Percentiles rank a stretch among this genome's conserved stretches.
Evolutionary conservation across 2,329 filamentous ascomycete species (phyloP).

Genomic region (Xylaria sp.): DNA sequence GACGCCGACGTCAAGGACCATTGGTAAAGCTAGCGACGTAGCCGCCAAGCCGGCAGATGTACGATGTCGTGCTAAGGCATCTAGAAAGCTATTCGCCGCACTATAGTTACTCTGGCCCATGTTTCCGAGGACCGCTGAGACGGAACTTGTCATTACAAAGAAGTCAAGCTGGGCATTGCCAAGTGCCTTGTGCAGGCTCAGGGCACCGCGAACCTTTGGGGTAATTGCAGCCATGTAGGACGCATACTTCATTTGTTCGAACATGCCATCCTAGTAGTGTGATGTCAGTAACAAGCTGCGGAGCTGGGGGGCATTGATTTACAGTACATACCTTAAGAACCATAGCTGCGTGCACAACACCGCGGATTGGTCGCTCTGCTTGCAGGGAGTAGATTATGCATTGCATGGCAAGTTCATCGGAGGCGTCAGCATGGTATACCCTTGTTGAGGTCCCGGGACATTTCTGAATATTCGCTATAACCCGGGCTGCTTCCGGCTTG

Average conservation of each 20-base stretch:
- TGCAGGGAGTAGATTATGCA: slow-evolving; percentile 28
- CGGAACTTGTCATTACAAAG: slow-evolving; percentile 44
- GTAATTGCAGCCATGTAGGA: slow-evolving; percentile 23
- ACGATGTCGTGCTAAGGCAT: slow-evolving; percentile 38
- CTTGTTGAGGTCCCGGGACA: slow-evolving; percentile 19
- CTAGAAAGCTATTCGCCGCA: slow-evolving; percentile 42
- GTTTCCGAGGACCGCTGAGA: slow-evolving; percentile 41
- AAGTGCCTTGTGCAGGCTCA: slow-evolving; percentile 37
- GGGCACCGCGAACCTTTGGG: slow-evolving; percentile 40
- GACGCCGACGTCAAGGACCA: slow-evolving; percentile 41
- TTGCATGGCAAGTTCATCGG: slow-evolving; percentile 24
- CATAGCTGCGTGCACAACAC: slow-evolving; percentile 47
- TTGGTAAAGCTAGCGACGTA: slow-evolving; percentile 38
- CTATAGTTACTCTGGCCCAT: slow-evolving; percentile 42
- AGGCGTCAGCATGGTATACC: slow-evolving; percentile 31
- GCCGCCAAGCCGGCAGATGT: slow-evolving; percentile 18
- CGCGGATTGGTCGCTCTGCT: slow-evolving; percentile 39
- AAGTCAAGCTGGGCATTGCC: slow-evolving; percentile 39
- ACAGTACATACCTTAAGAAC: slow-evolving; percentile 34
- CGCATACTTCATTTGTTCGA: slow-evolving; percentile 36
- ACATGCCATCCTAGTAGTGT: slow-evolving; percentile 33
- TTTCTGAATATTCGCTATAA: slow-evolving; percentile 25
- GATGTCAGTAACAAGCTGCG: slow-evolving; percentile 14
- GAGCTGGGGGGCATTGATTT: neutral
- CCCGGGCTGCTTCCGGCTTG: slow-evolving; percentile 41